A percentile compares a stretch with the other conserved stretches of the same genome.
phyloP scores from a whole-genome alignment of 352 stramenopile species.

The Globisporangium sylvaticum region DNA sequence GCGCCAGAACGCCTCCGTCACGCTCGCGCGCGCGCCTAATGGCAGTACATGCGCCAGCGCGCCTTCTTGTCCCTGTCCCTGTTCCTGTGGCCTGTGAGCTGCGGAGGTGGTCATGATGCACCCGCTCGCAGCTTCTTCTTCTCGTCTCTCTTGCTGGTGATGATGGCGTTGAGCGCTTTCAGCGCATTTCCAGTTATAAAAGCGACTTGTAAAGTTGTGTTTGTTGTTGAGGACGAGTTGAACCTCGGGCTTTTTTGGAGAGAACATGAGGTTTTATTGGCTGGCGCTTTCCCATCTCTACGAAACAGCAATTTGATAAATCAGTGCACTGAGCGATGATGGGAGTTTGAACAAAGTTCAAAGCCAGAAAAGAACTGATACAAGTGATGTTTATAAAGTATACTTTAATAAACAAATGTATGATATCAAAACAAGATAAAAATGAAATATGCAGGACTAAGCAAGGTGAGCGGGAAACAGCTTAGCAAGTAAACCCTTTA shows the following conservation, averaged over 20 bases:
- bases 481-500: not conserved
- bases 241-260: not conserved
- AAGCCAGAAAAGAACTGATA: not conserved
- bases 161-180: not conserved
- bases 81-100: not conserved
- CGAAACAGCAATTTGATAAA: not conserved
- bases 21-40: conserved; percentile 27
- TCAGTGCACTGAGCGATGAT: not conserved
- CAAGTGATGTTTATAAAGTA: not conserved
- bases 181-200: not conserved
- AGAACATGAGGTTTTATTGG: not conserved
- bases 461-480: not conserved
- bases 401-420: not conserved
- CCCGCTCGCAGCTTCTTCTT: not conserved
- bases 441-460: not conserved
- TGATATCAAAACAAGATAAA: not conserved
- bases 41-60: not conserved
- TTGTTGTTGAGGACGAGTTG: not conserved
- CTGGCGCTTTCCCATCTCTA: not conserved
- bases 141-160: not conserved
- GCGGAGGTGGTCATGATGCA: not conserved
- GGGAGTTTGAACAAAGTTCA: too few relatives aligned
- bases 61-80: not conserved
- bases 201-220: not conserved
- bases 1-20: conserved; percentile 43